Percentiles rank a stretch among this genome's conserved stretches.
These are phyloP conservation scores for Wickerhamomyces rabaulensis DNA, from an alignment of 805 yeast genomes.

Conservation along the genomic window DNA sequence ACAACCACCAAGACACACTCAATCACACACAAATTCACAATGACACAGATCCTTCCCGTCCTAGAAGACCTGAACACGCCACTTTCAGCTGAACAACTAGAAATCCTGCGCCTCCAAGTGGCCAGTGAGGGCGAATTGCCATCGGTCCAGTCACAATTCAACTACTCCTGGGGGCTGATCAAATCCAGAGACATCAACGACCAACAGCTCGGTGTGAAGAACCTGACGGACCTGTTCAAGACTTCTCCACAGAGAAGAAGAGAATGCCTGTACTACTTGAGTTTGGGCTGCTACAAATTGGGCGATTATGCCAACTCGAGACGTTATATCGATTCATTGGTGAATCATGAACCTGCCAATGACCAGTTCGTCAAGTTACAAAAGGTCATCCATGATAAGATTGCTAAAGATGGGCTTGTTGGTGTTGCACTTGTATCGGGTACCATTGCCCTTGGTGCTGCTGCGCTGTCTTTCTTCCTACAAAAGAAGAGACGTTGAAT, in stretches of 20 bases:
- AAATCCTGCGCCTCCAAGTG: conserved; percentile 70
- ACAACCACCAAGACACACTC: too few species aligned
- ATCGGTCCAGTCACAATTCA: conserved; percentile 80
- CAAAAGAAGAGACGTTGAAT: conserved; percentile 24
- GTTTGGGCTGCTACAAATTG: conserved; percentile 82
- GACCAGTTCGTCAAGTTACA: conserved; percentile 69
- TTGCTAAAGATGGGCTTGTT: conserved; percentile 81
- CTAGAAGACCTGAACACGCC: conserved; percentile 33
- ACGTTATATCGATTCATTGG: conserved; percentile 73
- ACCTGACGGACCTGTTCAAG: conserved; percentile 64
- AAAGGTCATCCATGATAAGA: conserved; percentile 73
- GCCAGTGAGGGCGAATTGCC: conserved; percentile 76
- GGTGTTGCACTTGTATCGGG: conserved; percentile 90
- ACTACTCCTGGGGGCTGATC: conserved; percentile 94
- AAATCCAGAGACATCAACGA: conserved; percentile 59
- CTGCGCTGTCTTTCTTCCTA: conserved; percentile 41
- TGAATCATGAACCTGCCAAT: conserved; percentile 80
- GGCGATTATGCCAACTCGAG: conserved; percentile 86
- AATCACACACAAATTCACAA: neutral
- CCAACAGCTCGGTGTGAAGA: conserved; percentile 73
- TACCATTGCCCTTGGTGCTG: conserved; percentile 78
- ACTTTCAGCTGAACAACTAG: conserved; percentile 68
- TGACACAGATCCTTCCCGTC: conserved; percentile 8
- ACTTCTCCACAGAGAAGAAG: conserved; percentile 79
- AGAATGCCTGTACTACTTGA: conserved; percentile 82